phyloP scores from a whole-genome alignment of 352 stramenopile genomes.

The Phytopythium litorale region DNA sequence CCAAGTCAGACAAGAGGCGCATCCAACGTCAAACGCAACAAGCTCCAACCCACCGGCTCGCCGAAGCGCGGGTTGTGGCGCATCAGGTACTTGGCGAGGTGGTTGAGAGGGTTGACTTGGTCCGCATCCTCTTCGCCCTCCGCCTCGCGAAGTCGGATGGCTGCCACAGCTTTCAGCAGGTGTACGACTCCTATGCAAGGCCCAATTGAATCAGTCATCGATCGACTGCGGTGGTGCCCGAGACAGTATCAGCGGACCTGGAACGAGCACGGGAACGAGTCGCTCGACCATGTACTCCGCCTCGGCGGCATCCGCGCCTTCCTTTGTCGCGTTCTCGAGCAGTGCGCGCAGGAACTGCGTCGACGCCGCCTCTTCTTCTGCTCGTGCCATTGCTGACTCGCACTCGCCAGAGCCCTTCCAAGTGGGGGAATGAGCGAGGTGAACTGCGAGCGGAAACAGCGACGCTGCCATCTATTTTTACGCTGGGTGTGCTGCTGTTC shows the following conservation, averaged over 20 bases:
- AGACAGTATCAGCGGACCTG: slow-evolving; percentile 24
- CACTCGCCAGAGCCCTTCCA: no score
- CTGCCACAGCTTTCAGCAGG: slow-evolving; percentile 44
- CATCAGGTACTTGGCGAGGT: slow-evolving; percentile 62
- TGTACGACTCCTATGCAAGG: slow-evolving; percentile 36
- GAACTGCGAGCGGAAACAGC: not conserved
- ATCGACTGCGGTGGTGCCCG: not conserved
- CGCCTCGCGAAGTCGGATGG: slow-evolving; percentile 31
- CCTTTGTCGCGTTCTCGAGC: slow-evolving; percentile 26
- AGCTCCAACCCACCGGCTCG: slow-evolving; percentile 31
- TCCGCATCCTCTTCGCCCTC: slow-evolving; percentile 32
- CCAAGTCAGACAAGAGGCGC: not conserved
- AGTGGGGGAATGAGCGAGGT: no score
- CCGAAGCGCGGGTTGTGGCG: slow-evolving; percentile 58
- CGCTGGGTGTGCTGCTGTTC: not conserved
- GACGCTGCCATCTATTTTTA: slow-evolving; percentile 6
- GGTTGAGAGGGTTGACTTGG: slow-evolving; percentile 52
- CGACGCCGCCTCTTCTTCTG: slow-evolving; percentile 31
- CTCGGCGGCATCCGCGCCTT: slow-evolving; percentile 25
- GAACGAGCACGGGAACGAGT: slow-evolving; percentile 49
- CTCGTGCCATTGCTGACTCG: slow-evolving; percentile 1
- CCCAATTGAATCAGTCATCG: no score
- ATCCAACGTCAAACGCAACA: not conserved
- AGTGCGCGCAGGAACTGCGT: slow-evolving; percentile 38
- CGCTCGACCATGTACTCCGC: slow-evolving; percentile 51